phyloP scores from a whole-genome alignment of 306 rosid genomes.

The Mimosa pudica region DNA sequence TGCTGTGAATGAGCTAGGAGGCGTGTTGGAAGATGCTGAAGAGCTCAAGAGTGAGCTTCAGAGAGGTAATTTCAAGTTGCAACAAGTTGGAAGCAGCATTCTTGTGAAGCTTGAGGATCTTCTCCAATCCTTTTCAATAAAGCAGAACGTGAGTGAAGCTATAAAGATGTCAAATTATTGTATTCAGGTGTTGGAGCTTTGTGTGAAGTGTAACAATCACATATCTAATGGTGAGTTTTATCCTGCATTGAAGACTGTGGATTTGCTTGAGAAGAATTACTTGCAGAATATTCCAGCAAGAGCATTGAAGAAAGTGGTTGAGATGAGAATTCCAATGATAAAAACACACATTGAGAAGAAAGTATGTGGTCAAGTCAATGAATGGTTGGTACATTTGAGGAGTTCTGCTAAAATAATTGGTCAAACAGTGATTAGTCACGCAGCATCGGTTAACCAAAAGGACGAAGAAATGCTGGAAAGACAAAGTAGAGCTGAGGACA shows the following conservation, averaged over 20 bases:
- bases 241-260: constrained; percentile 81
- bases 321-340: constrained; percentile 71
- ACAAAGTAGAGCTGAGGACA: constrained; percentile 71
- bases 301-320: constrained; percentile 65
- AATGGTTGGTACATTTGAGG: constrained; percentile 86
- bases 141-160: constrained; percentile 85
- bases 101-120: constrained; percentile 90
- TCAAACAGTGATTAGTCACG: constrained; percentile 72
- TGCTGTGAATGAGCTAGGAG: constrained; percentile 97
- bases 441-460: constrained; percentile 71
- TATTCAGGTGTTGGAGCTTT: constrained; percentile 78
- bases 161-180: constrained; percentile 76
- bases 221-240: constrained; percentile 69
- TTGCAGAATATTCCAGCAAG: constrained; percentile 62
- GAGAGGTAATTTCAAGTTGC: constrained; percentile 83
- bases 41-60: constrained; percentile 92
- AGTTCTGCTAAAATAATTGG: constrained; percentile 84
- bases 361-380: constrained; percentile 77
- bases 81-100: constrained; percentile 79
- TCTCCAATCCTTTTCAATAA: constrained; percentile 74
- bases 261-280: constrained; percentile 74
- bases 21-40: constrained; percentile 91
- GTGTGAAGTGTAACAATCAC: constrained; percentile 83
- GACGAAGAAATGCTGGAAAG: constrained; percentile 77
- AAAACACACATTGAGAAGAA: constrained; percentile 81